These are phyloP conservation scores for Galeopsis tetrahit DNA, from an alignment of 257 asterid species.

Conservation along the genomic window DNA sequence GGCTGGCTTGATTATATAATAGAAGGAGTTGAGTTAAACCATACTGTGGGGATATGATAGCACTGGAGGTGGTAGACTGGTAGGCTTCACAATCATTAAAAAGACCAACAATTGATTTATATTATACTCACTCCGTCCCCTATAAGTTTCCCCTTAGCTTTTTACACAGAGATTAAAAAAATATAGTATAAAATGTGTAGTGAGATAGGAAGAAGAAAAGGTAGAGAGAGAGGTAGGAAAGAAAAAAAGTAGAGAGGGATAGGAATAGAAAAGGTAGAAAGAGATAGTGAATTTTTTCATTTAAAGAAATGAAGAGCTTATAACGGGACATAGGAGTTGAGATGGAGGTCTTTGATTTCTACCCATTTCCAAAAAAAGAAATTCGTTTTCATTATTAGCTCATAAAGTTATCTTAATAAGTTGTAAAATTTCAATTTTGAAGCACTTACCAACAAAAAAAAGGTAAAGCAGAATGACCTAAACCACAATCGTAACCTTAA, in stretches of 20 bases:
- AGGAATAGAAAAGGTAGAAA: no score
- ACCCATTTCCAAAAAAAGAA: slow-evolving; percentile 5
- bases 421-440: not conserved
- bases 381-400: not conserved
- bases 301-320: no score
- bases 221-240: no score
- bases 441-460: not conserved
- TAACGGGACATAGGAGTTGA: not conserved
- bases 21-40: not conserved
- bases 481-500: not conserved
- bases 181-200: no score
- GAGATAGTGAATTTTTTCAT: no score
- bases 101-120: not conserved
- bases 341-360: not conserved
- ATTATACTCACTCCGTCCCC: no score
- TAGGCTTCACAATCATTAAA: slow-evolving; percentile 4
- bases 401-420: not conserved
- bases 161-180: no score
- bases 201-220: no score
- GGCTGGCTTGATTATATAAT: not conserved
- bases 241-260: no score
- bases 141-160: no score
- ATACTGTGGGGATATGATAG: not conserved
- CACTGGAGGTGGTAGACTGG: not conserved
- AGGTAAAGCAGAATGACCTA: not conserved